Percentiles rank a stretch among this genome's conserved stretches.
These are phyloP conservation scores for Combretum micranthum DNA, from an alignment of 345 rosid genomes.

Conservation along the genomic window DNA sequence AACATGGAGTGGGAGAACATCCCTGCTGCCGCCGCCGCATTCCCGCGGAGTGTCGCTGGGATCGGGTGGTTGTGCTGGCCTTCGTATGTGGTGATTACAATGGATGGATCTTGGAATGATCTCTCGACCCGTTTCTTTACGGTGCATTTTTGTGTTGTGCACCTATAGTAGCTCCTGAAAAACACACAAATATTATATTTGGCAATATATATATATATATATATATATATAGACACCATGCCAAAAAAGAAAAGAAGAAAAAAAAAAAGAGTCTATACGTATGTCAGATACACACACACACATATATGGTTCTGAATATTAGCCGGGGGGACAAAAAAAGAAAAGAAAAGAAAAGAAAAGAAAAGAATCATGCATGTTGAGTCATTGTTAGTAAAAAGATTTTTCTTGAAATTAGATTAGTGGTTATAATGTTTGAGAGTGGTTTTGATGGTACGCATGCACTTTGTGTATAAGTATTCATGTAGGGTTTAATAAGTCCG, in stretches of 20 bases:
- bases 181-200: not conserved
- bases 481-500: too few relatives aligned
- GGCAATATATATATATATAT: not conserved
- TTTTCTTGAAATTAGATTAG: too few relatives aligned
- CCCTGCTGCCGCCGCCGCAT: constrained; percentile 35
- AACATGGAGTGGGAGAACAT: constrained; percentile 35
- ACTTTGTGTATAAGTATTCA: too few relatives aligned
- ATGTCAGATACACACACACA: too few relatives aligned
- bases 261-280: not conserved
- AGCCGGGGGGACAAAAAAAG: too few relatives aligned
- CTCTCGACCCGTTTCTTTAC: constrained; percentile 95
- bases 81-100: constrained; percentile 83
- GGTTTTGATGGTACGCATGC: too few relatives aligned
- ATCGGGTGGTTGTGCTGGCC: constrained; percentile 81
- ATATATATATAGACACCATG: not conserved
- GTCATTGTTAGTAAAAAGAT: too few relatives aligned
- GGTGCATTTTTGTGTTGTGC: constrained; percentile 79
- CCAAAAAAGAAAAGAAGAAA: not conserved
- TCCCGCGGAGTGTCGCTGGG: constrained; percentile 67
- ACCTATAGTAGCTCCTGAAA: constrained; percentile 82
- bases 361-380: too few relatives aligned
- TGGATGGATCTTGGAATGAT: constrained; percentile 79
- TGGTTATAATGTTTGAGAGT: too few relatives aligned
- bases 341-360: not conserved
- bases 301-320: too few relatives aligned